These are phyloP conservation scores for Saccharomyces hybrid DNA, from an alignment of 1,139 yeast species.

Conservation along the genomic window DNA sequence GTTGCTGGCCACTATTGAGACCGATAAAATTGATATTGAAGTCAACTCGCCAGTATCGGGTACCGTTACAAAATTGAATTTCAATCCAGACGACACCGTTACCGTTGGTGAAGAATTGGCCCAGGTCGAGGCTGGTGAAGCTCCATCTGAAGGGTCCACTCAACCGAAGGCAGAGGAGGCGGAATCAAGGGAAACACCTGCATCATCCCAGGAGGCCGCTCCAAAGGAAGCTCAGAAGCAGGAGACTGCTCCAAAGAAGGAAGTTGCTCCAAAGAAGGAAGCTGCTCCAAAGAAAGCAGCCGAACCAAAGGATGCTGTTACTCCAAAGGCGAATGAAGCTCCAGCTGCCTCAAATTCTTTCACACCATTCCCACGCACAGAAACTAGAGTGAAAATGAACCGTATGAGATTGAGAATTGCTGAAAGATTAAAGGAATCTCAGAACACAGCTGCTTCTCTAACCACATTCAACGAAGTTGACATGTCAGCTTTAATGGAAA, in stretches of 20 bases:
- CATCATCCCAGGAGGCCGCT: slow-evolving; percentile 21
- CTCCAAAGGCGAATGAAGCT: slow-evolving; percentile 30
- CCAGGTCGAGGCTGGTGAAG: slow-evolving; percentile 84
- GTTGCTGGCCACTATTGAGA: slow-evolving; percentile 92
- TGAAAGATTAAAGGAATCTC: slow-evolving; percentile 98
- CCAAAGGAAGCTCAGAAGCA: slow-evolving; percentile 2
- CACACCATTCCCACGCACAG: slow-evolving; percentile 71
- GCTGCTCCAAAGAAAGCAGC: slow-evolving; percentile 11
- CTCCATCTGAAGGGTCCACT: slow-evolving; percentile 59
- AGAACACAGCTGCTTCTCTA: slow-evolving; percentile 96
- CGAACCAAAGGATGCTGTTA: slow-evolving; percentile 19
- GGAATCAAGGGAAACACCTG: too few relatives aligned
- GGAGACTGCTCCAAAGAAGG: slow-evolving; percentile 16
- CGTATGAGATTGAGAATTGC: slow-evolving; percentile 99
- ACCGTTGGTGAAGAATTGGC: slow-evolving; percentile 92
- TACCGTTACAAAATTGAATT: slow-evolving; percentile 77
- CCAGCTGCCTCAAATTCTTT: slow-evolving; percentile 38
- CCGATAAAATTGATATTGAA: slow-evolving; percentile 96
- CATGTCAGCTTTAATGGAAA: slow-evolving; percentile 85
- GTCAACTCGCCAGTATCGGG: slow-evolving; percentile 94
- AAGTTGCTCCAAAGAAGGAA: slow-evolving; percentile 15
- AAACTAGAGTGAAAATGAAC: slow-evolving; percentile 95
- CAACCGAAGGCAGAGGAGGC: slow-evolving; percentile 28
- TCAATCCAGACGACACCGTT: slow-evolving; percentile 84
- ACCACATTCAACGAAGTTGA: slow-evolving; percentile 98